Conservation (phyloP, 2,329 filamentous ascomycete species). For the Graphiopsis chlorocephala region DNA sequence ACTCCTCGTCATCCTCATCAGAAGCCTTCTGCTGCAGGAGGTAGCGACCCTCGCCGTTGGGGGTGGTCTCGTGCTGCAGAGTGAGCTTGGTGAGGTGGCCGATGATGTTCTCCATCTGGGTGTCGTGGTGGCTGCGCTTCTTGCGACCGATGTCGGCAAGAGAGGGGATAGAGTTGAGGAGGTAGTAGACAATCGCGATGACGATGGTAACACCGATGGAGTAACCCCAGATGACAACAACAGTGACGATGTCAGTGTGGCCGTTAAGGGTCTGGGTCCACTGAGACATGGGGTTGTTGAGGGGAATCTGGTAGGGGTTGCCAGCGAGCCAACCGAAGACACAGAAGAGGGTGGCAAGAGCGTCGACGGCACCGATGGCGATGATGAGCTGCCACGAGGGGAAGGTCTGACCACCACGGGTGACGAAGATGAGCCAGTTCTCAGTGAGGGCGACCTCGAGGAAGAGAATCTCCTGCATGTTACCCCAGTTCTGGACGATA, state of each 20-base stretch:
- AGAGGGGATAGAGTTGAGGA: slow-evolving; percentile 58
- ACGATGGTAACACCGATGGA: slow-evolving; percentile 65
- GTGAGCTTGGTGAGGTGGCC: slow-evolving; percentile 63
- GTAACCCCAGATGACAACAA: slow-evolving; percentile 64
- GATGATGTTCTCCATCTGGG: slow-evolving; percentile 65
- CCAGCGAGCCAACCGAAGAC: slow-evolving; percentile 72
- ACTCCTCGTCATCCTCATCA: slow-evolving; percentile 51
- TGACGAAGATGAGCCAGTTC: slow-evolving; percentile 56
- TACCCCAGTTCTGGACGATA: slow-evolving; percentile 72
- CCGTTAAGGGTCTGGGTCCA: slow-evolving; percentile 40
- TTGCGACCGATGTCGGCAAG: slow-evolving; percentile 63
- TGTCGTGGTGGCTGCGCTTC: slow-evolving; percentile 60
- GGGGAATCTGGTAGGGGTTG: slow-evolving; percentile 38
- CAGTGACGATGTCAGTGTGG: slow-evolving; percentile 61
- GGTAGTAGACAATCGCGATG: slow-evolving; percentile 63
- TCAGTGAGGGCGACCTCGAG: slow-evolving; percentile 52
- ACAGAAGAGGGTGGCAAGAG: slow-evolving; percentile 69
- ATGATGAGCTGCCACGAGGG: slow-evolving; percentile 71
- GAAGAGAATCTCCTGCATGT: slow-evolving; percentile 67
- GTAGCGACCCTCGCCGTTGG: slow-evolving; percentile 44
- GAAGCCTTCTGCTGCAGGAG: slow-evolving; percentile 43
- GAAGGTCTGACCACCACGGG: slow-evolving; percentile 64
- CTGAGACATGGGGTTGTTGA: slow-evolving; percentile 42
- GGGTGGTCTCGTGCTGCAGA: slow-evolving; percentile 57
- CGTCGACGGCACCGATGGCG: slow-evolving; percentile 70